Percentiles rank a stretch among this genome's conserved stretches.
These are phyloP conservation scores for Camellia granthamiana DNA, from an alignment of 148 eudicot species.

Conservation along the genomic window DNA sequence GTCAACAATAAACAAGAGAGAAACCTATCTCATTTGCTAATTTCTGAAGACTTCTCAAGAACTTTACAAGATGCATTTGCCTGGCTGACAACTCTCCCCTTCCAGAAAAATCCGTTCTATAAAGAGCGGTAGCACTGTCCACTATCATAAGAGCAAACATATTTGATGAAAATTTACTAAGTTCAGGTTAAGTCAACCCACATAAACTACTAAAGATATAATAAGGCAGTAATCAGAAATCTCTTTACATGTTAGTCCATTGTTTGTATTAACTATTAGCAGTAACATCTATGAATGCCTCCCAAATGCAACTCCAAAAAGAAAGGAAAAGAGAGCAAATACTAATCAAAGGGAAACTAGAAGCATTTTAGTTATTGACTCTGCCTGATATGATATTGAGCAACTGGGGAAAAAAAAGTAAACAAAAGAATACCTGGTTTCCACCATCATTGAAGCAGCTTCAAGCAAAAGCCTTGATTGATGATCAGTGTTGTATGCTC, in stretches of 20 bases:
- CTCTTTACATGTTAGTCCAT: not conserved
- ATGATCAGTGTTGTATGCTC: constrained; percentile 98
- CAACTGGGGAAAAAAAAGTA: not conserved
- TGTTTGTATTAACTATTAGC: not conserved
- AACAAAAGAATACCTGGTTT: constrained; percentile 57
- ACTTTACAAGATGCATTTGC: constrained; percentile 97
- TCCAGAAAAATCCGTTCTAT: constrained; percentile 94
- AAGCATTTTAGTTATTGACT: not conserved
- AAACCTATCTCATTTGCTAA: constrained; percentile 78
- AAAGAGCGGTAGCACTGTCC: constrained; percentile 97
- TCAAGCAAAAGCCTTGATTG: constrained; percentile 98
- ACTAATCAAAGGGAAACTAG: not conserved
- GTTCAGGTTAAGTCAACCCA: not conserved
- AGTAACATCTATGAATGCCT: too few species aligned
- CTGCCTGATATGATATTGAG: not conserved
- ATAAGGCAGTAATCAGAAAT: not conserved
- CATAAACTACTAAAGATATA: not conserved
- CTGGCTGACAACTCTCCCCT: constrained; percentile 97
- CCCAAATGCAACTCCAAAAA: not conserved
- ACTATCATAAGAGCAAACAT: constrained; percentile 97
- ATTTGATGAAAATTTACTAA: constrained; percentile 13
- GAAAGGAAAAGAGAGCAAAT: not conserved
- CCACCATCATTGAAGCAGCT: constrained; percentile 99
- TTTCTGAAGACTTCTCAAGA: constrained; percentile 93
- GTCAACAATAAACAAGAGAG: not conserved